Evolutionary conservation across 305 asterid species (phyloP), one percentile per base, ranked within the genome.

Genomic region (Euphrasia arctica): DNA sequence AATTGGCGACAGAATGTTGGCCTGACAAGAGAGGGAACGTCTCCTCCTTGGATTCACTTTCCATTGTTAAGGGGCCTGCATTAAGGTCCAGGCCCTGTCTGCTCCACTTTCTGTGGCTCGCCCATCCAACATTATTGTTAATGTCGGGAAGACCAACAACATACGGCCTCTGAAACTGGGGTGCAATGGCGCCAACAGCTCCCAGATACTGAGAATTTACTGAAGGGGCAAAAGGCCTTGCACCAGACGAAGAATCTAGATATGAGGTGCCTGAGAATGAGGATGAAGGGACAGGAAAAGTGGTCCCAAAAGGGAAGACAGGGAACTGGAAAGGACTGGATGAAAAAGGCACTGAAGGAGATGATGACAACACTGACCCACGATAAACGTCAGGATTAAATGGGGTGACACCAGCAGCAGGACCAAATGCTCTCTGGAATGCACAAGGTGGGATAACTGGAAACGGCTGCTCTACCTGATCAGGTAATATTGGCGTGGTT

Each of bases 51-150:
- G 56, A 80, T 41, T 72, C 89, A 65, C 75, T 57, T 48, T 82
- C 88, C 54, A 75, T 29, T 12, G 64, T 70, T 60, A 78, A 82
- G 41, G 85, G 89, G 47, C 89, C 91, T 4, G 83, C 60, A 71
- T 85, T 85, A 29, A 85, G 74, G 70, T 85, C 91, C 68, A 85
- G 67, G 49, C 85, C 82, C 36, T 71, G 83, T 75, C 78, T 68
- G 69, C 74, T 71, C 83, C 84, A 75, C 65, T 72, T 77, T 57
- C 83, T 69, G 74, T 66, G 74, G 75, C 68, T 78, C 42, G 76
- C 83, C 56, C 64, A 14, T 12, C 28, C 32, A 15, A 29, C 31
- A 4, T 56, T 70, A 62, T 65, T 71, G 59, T 62, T 54, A 52
- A 66, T 66, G 15, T 69, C 84, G 1, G 84, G 77, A 76, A 76